Evolutionary conservation across 495 filamentous ascomycete species (phyloP), one percentile per base, ranked within the genome.

Genomic region (Daldinia loculata): DNA sequence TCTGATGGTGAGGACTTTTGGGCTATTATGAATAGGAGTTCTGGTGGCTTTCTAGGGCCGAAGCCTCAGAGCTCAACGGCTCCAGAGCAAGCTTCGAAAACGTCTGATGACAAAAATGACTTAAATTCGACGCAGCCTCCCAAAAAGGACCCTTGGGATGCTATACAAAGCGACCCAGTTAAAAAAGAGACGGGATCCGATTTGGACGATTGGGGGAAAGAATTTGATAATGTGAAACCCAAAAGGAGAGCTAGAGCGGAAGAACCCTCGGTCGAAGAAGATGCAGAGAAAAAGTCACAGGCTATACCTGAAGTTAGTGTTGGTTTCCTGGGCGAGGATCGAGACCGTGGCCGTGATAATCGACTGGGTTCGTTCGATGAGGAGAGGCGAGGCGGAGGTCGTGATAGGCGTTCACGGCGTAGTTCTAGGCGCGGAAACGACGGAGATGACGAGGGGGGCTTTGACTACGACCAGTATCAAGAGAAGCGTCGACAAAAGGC

Each of bases 401-500:
- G 66, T 52, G 57, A 53, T 24, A 71, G 57, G 22, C 67, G 67
- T 15, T 63, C 65, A 26, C 30, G 62, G 15, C 67, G 65, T 36
- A 19, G 8, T 6, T 63, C 61, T 24, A 69, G 61, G n/a, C 61
- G 45, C 24, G 50, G 34, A 12, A 26, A 62, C 8, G 72, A 72
- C 0, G 76, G 74, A 0, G 75, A 74, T 19, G 79, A 80, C 2
- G 75, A 75, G 5, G 77, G 77, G 2, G 77, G 77, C 4, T 69
- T 73, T 24, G 70, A 73, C 48, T 80, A 78, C 55, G 82, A 82
- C 36, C 65, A 76, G 2, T 75, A 79, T 30, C 66, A 77, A 41
- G 77, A 79, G 53, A 78, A 70, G n/a, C 80, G 77, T 15, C 80
- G 72, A 29, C 58, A 59, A 15, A 84, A 79, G 66, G 76, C 73